phyloP scores from a whole-genome alignment of 805 yeast species.

The Priceomyces medius region DNA sequence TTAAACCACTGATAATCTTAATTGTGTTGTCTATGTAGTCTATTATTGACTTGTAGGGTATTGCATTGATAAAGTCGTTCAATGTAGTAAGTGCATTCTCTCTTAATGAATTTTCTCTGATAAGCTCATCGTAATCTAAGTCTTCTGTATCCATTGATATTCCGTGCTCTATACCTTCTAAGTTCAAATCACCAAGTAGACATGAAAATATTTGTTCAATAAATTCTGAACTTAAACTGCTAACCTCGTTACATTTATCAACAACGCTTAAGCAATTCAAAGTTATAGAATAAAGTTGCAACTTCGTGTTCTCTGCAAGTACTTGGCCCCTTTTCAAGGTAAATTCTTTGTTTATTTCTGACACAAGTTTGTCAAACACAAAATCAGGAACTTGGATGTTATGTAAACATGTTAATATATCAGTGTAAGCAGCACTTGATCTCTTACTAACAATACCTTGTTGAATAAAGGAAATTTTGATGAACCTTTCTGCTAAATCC shows the following conservation, averaged over 20 bases:
- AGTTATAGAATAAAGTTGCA: conserved; percentile 15
- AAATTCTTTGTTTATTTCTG: conserved; percentile 10
- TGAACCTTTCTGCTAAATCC: conserved; percentile 25
- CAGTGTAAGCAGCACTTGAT: conserved; percentile 48
- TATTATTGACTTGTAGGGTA: conserved; percentile 14
- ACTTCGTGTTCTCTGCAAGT: conserved; percentile 7
- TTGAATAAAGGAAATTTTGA: conserved; percentile 37
- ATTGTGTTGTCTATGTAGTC: conserved; percentile 14
- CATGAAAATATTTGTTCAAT: conserved; percentile 16
- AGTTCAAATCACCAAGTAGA: conserved; percentile 19
- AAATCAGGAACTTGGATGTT: conserved; percentile 7
- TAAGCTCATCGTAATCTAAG: conserved; percentile 44
- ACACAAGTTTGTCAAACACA: conserved; percentile 17
- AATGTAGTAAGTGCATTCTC: conserved; percentile 50
- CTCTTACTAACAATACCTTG: conserved; percentile 49
- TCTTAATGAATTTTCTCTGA: conserved; percentile 46
- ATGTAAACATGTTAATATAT: conserved; percentile 28
- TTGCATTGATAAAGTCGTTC: conserved; percentile 26
- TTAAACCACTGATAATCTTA: conserved; percentile 19
- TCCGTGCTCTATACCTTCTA: conserved; percentile 18
- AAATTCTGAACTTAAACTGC: conserved; percentile 2
- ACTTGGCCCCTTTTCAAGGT: conserved; percentile 17
- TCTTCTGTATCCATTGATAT: conserved; percentile 24
- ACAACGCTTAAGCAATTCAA: conserved; percentile 13
- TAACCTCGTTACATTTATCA: conserved; percentile 2